A percentile compares a stretch with the other conserved stretches of the same genome.
phyloP scores from a whole-genome alignment of 2,329 filamentous ascomycete species.

The Penicillium fuscoglaucum region DNA sequence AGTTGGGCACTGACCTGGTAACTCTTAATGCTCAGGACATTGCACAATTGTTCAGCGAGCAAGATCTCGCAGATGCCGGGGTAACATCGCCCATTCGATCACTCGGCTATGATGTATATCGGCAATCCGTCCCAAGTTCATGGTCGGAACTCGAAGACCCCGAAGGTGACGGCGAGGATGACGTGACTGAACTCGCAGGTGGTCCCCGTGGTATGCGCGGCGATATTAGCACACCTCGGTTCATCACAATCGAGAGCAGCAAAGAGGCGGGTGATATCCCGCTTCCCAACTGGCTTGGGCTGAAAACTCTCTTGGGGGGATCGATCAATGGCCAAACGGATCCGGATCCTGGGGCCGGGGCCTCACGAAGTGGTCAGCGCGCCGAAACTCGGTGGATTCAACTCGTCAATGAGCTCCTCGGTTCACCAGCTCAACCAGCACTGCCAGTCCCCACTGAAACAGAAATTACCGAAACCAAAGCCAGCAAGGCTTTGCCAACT shows the following conservation, averaged over 20 bases:
- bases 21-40: slow-evolving; percentile 50
- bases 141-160: slow-evolving; percentile 46
- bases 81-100: slow-evolving; percentile 41
- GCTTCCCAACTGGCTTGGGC: slow-evolving; percentile 33
- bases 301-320: slow-evolving; percentile 34
- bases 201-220: slow-evolving; percentile 23
- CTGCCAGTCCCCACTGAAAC: slow-evolving; percentile 8
- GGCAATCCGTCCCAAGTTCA: slow-evolving; percentile 32
- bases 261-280: slow-evolving; percentile 35
- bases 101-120: slow-evolving; percentile 58
- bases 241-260: slow-evolving; percentile 38
- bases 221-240: slow-evolving; percentile 27
- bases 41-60: slow-evolving; percentile 46
- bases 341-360: slow-evolving; percentile 17
- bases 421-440: slow-evolving; percentile 21
- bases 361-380: slow-evolving; percentile 24
- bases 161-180: slow-evolving; percentile 50
- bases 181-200: slow-evolving; percentile 24
- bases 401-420: slow-evolving; percentile 39
- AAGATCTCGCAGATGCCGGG: slow-evolving; percentile 39
- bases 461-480: slow-evolving; percentile 12
- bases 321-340: slow-evolving; percentile 34
- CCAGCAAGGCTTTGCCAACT: slow-evolving; percentile 17
- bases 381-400: slow-evolving; percentile 36
- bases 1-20: slow-evolving; percentile 50